Percentiles rank a stretch among this genome's conserved stretches.
phyloP scores from a whole-genome alignment of 345 rosid genomes.

The Boechera retrofracta region DNA sequence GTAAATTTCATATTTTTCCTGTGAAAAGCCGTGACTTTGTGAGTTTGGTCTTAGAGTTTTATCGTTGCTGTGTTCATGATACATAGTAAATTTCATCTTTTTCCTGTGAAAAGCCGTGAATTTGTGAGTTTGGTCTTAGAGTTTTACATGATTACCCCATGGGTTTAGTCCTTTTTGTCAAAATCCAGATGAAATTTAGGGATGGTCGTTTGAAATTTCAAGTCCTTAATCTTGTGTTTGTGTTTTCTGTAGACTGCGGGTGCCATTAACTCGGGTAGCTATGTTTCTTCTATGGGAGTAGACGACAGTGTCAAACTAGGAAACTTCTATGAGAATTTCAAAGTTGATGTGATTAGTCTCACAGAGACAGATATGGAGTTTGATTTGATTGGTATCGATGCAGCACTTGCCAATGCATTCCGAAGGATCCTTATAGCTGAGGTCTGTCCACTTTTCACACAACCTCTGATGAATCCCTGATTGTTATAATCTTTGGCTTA shows the following conservation, averaged over 20 bases:
- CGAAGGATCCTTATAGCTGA: conserved; percentile 91
- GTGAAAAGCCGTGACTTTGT: neutral
- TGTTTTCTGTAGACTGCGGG: conserved; percentile 64
- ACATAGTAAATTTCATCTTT: neutral
- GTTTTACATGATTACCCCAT: conserved; percentile 2
- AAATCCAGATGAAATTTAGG: neutral
- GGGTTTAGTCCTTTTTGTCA: neutral
- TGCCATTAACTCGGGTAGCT: conserved; percentile 62
- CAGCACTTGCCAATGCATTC: conserved; percentile 86
- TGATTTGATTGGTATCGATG: conserved; percentile 89
- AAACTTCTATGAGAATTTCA: conserved; percentile 59
- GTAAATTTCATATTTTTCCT: neutral
- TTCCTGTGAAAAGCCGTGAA: neutral
- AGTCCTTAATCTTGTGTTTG: conserved; percentile 30
- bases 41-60: neutral
- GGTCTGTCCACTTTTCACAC: conserved; percentile 48
- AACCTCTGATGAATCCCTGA: conserved; percentile 17
- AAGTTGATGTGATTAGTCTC: conserved; percentile 65
- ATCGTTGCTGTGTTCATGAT: neutral
- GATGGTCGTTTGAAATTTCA: neutral
- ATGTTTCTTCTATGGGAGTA: conserved; percentile 59
- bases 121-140: neutral
- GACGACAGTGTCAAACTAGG: conserved; percentile 61
- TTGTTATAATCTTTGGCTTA: neutral
- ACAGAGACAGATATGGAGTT: conserved; percentile 73